These are phyloP conservation scores for Pharnaceum exiguum DNA, from an alignment of 148 eudicot genomes.

Conservation along the genomic window DNA sequence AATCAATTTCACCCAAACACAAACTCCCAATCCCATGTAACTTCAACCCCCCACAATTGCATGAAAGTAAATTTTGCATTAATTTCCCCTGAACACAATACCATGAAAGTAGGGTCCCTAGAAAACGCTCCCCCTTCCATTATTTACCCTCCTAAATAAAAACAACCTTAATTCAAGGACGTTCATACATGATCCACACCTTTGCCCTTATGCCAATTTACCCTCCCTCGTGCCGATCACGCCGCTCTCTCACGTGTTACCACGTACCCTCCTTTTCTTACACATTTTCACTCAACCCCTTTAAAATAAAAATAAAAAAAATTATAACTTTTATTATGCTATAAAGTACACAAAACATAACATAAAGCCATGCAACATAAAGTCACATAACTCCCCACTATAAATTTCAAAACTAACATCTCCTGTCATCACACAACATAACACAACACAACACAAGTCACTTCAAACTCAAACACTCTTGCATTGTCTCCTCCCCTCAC, in stretches of 20 bases:
- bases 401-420: conserved; percentile 10
- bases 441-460: not conserved
- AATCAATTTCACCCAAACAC: too few relatives aligned
- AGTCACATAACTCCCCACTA: conserved; percentile 9
- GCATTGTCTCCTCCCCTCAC: not conserved
- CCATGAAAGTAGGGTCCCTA: conserved; percentile 4
- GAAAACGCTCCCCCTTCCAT: conserved; percentile 9
- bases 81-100: not conserved
- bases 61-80: not conserved
- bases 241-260: conserved; percentile 10
- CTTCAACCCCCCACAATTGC: not conserved
- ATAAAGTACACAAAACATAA: not conserved
- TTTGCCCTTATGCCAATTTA: not conserved
- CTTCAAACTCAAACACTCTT: not conserved
- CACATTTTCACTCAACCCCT: not conserved
- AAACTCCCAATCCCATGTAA: too few relatives aligned
- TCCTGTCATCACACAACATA: not conserved
- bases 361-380: too few relatives aligned
- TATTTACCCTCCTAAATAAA: not conserved
- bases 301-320: too few relatives aligned
- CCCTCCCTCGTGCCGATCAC: conserved; percentile 20
- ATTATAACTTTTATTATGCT: too few relatives aligned
- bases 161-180: conserved; percentile 17
- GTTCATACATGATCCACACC: not conserved
- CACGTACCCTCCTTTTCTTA: not conserved